phyloP scores from a whole-genome alignment of 768 basidiomycete genomes.

The Leccinellum rugosiceps region DNA sequence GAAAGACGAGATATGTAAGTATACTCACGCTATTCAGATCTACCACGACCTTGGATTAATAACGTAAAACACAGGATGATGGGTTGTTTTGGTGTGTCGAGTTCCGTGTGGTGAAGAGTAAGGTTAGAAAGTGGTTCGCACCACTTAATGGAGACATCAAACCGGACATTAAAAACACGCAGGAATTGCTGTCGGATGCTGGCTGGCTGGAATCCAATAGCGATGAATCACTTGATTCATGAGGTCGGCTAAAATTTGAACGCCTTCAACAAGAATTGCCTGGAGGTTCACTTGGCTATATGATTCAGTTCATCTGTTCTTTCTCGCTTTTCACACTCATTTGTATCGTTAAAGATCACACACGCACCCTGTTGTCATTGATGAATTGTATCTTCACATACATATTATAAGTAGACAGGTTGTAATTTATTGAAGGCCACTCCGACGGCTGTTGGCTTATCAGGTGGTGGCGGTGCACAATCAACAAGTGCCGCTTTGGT shows the following conservation, averaged over 20 bases:
- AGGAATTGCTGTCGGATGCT: conserved; percentile 44
- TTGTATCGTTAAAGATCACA: conserved; percentile 1
- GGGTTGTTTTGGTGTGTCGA: conserved; percentile 55
- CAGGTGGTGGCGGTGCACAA: conserved; percentile 13
- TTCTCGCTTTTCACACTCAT: not conserved
- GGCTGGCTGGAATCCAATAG: conserved; percentile 39
- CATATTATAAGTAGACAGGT: too few species aligned
- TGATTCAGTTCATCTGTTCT: not conserved
- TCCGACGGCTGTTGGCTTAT: too few species aligned
- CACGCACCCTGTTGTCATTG: not conserved
- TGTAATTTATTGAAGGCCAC: too few species aligned
- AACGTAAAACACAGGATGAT: conserved; percentile 36
- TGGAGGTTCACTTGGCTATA: not conserved
- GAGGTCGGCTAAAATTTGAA: not conserved
- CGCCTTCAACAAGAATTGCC: too few species aligned
- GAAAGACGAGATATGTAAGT: conserved; percentile 46
- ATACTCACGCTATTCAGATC: not conserved
- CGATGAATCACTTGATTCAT: not conserved
- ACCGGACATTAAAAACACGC: conserved; percentile 48
- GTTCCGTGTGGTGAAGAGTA: conserved; percentile 34
- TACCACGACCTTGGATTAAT: not conserved
- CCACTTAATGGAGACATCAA: conserved; percentile 68
- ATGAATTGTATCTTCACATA: not conserved
- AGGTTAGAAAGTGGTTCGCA: conserved; percentile 57
- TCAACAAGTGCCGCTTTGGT: not conserved